Conservation (phyloP, 2,329 filamentous ascomycete genomes). For the Conoideocrella luteorostrata region DNA sequence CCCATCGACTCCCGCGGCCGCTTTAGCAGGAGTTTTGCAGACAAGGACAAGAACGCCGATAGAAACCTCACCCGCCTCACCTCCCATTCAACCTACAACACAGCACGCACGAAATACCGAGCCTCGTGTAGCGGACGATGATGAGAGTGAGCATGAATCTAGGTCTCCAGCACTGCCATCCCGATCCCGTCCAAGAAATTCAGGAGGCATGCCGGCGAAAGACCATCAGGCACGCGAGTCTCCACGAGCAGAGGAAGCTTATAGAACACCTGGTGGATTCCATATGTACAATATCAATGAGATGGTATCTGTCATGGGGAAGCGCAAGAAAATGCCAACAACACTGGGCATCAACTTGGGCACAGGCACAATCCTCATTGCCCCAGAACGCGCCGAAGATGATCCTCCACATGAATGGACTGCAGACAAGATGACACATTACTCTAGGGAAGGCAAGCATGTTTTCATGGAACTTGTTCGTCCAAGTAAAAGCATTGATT, state of each 20-base stretch:
- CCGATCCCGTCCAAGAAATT: conserved; percentile 20
- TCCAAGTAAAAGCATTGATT: conserved; percentile 91
- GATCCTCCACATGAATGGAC: conserved; percentile 88
- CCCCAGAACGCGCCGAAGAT: conserved; percentile 76
- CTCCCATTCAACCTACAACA: conserved; percentile 21
- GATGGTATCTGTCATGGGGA: conserved; percentile 94
- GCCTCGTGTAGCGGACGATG: conserved; percentile 22
- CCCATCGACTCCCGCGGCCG: conserved; percentile 41
- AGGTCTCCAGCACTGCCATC: conserved; percentile 33
- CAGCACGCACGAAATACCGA: conserved; percentile 20
- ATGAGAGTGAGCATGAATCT: conserved; percentile 23
- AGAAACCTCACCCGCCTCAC: conserved; percentile 16
- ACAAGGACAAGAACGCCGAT: conserved; percentile 32
- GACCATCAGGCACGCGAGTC: not conserved
- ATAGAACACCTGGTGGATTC: conserved; percentile 67
- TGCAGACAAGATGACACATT: conserved; percentile 92
- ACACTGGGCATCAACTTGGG: conserved; percentile 88
- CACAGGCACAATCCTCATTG: conserved; percentile 83
- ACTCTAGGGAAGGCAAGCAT: conserved; percentile 96
- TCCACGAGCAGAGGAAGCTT: conserved; percentile 29
- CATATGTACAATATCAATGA: conserved; percentile 97
- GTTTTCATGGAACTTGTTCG: conserved; percentile 90
- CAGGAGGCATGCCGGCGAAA: not conserved
- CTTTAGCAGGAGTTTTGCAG: conserved; percentile 51
- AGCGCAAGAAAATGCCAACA: conserved; percentile 97